Percentiles rank a stretch among this genome's conserved stretches.
Conservation (phyloP, 1,139 yeast genomes). For the Saccharomyces pastorianus region DNA sequence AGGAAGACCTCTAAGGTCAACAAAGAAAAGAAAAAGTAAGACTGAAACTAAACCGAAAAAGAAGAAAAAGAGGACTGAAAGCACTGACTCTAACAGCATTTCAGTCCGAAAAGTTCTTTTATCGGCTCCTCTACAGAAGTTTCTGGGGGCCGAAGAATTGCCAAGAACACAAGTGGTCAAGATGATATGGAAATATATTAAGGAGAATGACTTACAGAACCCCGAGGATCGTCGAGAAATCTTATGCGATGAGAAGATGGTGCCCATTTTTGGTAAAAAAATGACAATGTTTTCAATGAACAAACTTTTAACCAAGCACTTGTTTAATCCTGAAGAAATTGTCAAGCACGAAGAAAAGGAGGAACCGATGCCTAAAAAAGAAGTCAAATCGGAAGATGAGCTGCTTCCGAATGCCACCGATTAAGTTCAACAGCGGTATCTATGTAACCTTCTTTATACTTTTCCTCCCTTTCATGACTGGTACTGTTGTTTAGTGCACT, state of each 20-base stretch:
- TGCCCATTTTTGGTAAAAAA: slow-evolving; percentile 49
- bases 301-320: slow-evolving; percentile 48
- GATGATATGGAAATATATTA: slow-evolving; percentile 66
- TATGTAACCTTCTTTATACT: background rate
- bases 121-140: slow-evolving; percentile 43
- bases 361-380: background rate
- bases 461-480: background rate
- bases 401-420: background rate
- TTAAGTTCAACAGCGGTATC: background rate
- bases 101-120: slow-evolving; percentile 30
- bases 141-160: slow-evolving; percentile 40
- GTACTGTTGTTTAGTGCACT: background rate
- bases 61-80: slow-evolving; percentile 23
- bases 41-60: slow-evolving; percentile 11
- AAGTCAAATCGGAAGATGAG: background rate
- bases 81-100: slow-evolving; percentile 18
- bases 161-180: slow-evolving; percentile 71
- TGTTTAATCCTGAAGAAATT: slow-evolving; percentile 31
- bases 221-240: slow-evolving; percentile 62
- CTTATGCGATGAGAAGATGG: slow-evolving; percentile 57
- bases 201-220: slow-evolving; percentile 55
- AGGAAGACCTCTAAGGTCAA: slow-evolving; percentile 5
- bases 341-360: slow-evolving; percentile 34
- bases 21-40: slow-evolving; percentile 6
- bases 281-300: slow-evolving; percentile 65